Conservation (phyloP, 352 stramenopile species). For the Peronospora destructor region DNA sequence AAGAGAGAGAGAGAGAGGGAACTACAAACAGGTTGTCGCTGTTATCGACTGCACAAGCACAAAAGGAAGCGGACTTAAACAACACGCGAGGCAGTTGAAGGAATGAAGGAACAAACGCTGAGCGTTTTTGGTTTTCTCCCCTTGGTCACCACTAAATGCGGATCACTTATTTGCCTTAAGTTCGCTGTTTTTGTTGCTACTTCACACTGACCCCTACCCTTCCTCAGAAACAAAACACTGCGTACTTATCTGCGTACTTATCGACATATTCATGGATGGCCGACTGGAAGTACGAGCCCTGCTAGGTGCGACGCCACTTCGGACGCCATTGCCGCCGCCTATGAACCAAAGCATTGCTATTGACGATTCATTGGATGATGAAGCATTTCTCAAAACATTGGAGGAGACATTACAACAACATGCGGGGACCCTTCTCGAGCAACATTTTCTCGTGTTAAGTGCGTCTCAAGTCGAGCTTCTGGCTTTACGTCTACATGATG, state of each 20-base stretch:
- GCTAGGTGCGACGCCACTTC: conserved; percentile 12
- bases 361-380: conserved; percentile 43
- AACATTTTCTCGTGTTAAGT: conserved; percentile 62
- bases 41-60: neutral
- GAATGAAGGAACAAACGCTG: no score
- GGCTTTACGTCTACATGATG: conserved; percentile 60
- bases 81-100: no score
- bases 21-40: no score
- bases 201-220: no score
- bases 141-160: conserved; percentile 3
- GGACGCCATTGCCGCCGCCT: neutral
- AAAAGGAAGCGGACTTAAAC: no score
- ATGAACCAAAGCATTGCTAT: conserved; percentile 34
- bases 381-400: conserved; percentile 55
- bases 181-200: neutral
- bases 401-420: conserved; percentile 68
- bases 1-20: no score
- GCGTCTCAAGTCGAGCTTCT: conserved; percentile 61
- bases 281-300: conserved; percentile 55
- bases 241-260: no score
- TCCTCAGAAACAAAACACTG: no score
- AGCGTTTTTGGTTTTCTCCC: no score
- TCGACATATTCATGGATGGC: conserved; percentile 33
- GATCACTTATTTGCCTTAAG: neutral
- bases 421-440: conserved; percentile 31